Conservation (phyloP, 1,284 basidiomycete genomes). For the Megacollybia platyphylla region DNA sequence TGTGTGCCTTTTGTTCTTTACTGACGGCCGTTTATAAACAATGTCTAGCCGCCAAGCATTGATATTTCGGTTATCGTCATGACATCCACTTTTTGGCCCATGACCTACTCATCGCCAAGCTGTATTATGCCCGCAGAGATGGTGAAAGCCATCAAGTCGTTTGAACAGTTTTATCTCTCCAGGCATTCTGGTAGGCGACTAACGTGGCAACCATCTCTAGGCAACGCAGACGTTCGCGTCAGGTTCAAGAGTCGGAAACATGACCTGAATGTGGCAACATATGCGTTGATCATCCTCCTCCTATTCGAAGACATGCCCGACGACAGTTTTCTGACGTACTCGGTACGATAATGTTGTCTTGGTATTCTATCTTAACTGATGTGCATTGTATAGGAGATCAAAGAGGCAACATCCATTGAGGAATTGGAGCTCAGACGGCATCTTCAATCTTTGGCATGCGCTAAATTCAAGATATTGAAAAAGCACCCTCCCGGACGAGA, state of each 20-base stretch:
- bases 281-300: conserved; percentile 79
- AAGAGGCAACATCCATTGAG: conserved; percentile 59
- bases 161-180: conserved; percentile 84
- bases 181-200: conserved; percentile 84
- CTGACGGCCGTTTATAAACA: conserved; percentile 6
- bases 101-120: conserved; percentile 44
- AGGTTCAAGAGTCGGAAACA: conserved; percentile 74
- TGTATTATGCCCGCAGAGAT: conserved; percentile 64
- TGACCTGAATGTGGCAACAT: conserved; percentile 90
- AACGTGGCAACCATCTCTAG: conserved; percentile 90
- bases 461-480: conserved; percentile 88
- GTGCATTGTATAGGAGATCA: conserved; percentile 41
- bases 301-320: conserved; percentile 72
- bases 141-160: conserved; percentile 56
- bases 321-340: conserved; percentile 62
- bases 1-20: conserved; percentile 16
- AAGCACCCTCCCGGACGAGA: conserved; percentile 88
- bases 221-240: conserved; percentile 83
- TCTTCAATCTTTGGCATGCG: conserved; percentile 92
- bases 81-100: conserved; percentile 92
- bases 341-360: conserved; percentile 27
- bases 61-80: conserved; percentile 82
- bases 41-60: conserved; percentile 47
- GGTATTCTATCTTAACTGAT: conserved; percentile 5
- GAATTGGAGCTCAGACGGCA: conserved; percentile 80